Evolutionary conservation across 768 basidiomycete genomes (phyloP).

Genomic region (Termitomyces sp.): DNA sequence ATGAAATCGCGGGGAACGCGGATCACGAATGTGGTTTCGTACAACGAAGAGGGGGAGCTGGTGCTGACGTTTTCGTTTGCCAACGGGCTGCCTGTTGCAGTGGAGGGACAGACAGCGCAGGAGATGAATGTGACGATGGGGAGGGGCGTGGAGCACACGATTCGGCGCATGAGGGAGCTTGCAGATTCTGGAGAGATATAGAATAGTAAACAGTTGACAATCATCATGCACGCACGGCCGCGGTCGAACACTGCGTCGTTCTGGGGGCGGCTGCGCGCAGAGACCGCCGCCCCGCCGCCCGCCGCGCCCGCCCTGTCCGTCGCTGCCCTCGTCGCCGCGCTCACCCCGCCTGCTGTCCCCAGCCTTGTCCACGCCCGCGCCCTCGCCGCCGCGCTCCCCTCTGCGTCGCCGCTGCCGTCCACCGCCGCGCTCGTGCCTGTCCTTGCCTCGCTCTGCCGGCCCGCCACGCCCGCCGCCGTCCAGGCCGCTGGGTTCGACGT

Average conservation of each 20-base stretch:
- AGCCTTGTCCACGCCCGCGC: constrained; percentile 59
- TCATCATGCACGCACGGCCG: constrained; percentile 15
- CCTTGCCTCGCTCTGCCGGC: constrained; percentile 52
- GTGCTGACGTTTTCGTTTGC: constrained; percentile 23
- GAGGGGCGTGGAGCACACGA: constrained; percentile 18
- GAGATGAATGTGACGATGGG: constrained; percentile 20
- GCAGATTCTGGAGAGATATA: constrained; percentile 10
- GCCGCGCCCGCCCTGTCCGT: constrained; percentile 25
- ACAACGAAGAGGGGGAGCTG: constrained; percentile 18
- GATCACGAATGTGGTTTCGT: constrained; percentile 22
- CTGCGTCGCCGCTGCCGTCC: constrained; percentile 51
- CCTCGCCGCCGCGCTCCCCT: constrained; percentile 46
- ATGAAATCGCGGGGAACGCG: constrained; percentile 10
- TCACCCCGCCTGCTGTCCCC: constrained; percentile 58
- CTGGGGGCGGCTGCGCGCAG: constrained; percentile 23
- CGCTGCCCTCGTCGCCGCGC: constrained; percentile 36
- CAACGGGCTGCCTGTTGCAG: constrained; percentile 18
- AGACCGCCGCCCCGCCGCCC: constrained; percentile 11
- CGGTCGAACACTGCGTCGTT: constrained; percentile 32
- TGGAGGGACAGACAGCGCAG: not conserved
- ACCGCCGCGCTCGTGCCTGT: constrained; percentile 53
- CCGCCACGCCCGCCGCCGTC: constrained; percentile 47
- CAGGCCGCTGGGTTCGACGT: constrained; percentile 72
- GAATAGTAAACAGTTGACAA: too few species aligned
- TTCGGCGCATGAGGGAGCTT: constrained; percentile 19